These are phyloP conservation scores for Metschnikowia aberdeeniae DNA, from an alignment of 805 yeast species.

Conservation along the genomic window DNA sequence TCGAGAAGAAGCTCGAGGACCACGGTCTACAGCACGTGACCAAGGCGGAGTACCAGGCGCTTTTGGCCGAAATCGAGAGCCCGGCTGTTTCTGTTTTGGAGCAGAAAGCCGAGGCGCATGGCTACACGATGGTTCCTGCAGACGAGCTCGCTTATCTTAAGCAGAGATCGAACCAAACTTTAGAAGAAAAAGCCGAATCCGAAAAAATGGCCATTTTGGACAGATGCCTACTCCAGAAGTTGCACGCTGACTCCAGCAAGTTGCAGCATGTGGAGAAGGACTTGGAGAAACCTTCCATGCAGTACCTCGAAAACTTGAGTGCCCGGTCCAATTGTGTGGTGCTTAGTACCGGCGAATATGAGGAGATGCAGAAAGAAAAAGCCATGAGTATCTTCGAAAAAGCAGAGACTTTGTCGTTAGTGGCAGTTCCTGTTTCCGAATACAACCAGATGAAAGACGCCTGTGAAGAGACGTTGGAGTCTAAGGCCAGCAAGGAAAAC, in stretches of 20 bases:
- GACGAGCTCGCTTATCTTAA: constrained; percentile 12
- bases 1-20: constrained; percentile 6
- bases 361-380: constrained; percentile 6
- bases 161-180: constrained; percentile 9
- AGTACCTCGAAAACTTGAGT: constrained; percentile 6
- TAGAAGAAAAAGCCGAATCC: constrained; percentile 17
- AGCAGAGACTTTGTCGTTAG: constrained; percentile 10
- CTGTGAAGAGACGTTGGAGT: constrained; percentile 8
- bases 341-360: constrained; percentile 4
- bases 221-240: constrained; percentile 16
- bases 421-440: constrained; percentile 11
- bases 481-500: constrained; percentile 8
- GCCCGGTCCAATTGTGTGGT: constrained; percentile 8
- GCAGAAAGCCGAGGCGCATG: constrained; percentile 9
- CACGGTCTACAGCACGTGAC: constrained; percentile 12
- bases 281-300: constrained; percentile 10
- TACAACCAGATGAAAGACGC: constrained; percentile 4
- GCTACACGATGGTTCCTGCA: constrained; percentile 7
- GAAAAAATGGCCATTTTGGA: constrained; percentile 16
- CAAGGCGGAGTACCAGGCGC: constrained; percentile 6
- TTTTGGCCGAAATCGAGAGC: constrained; percentile 3
- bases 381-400: constrained; percentile 13
- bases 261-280: constrained; percentile 1
- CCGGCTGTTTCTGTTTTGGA: constrained; percentile 9
- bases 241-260: constrained; percentile 10